Conservation (phyloP, 1,284 basidiomycete genomes). For the Cerrena zonata region DNA sequence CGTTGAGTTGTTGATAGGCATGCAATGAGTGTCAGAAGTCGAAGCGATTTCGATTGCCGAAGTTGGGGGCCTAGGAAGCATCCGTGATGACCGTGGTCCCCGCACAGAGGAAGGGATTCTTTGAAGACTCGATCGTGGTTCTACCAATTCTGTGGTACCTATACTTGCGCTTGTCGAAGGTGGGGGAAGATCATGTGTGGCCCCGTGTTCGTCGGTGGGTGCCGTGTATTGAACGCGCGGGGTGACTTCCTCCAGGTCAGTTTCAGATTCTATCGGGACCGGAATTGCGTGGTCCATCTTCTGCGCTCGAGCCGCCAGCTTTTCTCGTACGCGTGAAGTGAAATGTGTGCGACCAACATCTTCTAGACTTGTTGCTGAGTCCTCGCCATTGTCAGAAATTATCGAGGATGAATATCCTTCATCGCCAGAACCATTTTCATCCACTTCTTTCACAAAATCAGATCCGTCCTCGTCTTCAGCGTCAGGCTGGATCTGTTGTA, state of each 20-base stretch:
- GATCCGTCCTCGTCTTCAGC: not conserved
- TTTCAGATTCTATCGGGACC: not conserved
- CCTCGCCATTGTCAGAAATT: not conserved
- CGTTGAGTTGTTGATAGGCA: no score
- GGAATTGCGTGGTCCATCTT: not conserved
- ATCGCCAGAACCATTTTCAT: not conserved
- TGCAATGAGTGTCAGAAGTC: no score
- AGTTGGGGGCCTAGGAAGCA: slow-evolving; percentile 16
- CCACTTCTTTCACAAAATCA: not conserved
- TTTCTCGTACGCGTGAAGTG: slow-evolving; percentile 35
- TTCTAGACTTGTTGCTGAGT: slow-evolving; percentile 16
- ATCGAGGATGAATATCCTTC: not conserved
- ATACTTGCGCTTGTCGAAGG: no score
- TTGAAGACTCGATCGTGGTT: not conserved
- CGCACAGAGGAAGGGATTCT: not conserved
- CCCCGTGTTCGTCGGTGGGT: no score
- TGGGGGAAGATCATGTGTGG: no score
- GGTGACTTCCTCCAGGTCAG: slow-evolving; percentile 13
- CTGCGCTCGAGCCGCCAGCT: slow-evolving; percentile 16
- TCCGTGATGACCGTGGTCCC: slow-evolving; percentile 10
- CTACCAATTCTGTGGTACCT: not conserved
- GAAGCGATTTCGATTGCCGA: no score
- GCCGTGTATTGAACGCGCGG: slow-evolving; percentile 13
- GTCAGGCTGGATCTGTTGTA: slow-evolving; percentile 8
- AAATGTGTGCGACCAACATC: slow-evolving; percentile 31